Evolutionary conservation across 495 filamentous ascomycete genomes (phyloP).

Genomic region (Penicillium parvum): DNA sequence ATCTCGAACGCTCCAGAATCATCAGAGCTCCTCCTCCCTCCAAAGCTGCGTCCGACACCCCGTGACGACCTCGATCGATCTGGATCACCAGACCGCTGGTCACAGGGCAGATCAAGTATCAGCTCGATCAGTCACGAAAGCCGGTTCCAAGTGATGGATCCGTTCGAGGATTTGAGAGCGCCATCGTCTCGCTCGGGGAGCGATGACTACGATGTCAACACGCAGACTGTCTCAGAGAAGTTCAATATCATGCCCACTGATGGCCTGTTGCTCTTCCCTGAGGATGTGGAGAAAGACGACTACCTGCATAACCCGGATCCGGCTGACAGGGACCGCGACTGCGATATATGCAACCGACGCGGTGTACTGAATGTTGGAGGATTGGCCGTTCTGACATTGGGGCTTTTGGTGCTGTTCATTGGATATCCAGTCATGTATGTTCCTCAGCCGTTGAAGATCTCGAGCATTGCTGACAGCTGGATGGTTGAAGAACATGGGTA

Average conservation of each 20-base stretch:
- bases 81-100: conserved; percentile 20
- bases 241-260: conserved; percentile 73
- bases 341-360: conserved; percentile 63
- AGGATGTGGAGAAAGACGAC: conserved; percentile 78
- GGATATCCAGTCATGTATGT: conserved; percentile 70
- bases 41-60: conserved; percentile 27
- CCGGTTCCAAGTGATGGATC: conserved; percentile 32
- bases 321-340: conserved; percentile 59
- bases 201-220: conserved; percentile 65
- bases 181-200: conserved; percentile 60
- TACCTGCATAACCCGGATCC: conserved; percentile 70
- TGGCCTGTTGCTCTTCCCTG: conserved; percentile 65
- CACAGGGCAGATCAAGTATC: conserved; percentile 20
- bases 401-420: conserved; percentile 65
- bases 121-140: conserved; percentile 50
- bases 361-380: conserved; percentile 67
- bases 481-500: conserved; percentile 52
- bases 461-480: conserved; percentile 13
- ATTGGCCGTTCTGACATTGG: conserved; percentile 55
- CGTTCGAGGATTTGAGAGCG: conserved; percentile 53
- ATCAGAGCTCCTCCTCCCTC: conserved; percentile 58
- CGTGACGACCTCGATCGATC: conserved; percentile 14
- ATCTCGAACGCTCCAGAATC: conserved; percentile 45
- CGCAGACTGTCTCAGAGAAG: conserved; percentile 74
- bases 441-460: not conserved